These are phyloP conservation scores for Chondrostereum purpureum DNA, from an alignment of 1,284 basidiomycete genomes.

Conservation along the genomic window DNA sequence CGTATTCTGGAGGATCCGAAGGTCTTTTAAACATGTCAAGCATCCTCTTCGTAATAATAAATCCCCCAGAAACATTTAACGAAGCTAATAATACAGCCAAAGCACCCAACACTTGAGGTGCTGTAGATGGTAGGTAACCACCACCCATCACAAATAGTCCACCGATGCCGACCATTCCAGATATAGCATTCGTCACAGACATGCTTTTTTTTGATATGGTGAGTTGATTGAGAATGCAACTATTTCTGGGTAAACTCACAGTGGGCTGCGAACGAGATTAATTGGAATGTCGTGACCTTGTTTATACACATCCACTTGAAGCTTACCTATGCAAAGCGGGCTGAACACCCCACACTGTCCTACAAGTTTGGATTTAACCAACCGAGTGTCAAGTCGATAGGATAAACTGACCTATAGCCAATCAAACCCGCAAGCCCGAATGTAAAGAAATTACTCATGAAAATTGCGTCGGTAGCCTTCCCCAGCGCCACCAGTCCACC, in stretches of 20 bases:
- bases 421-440: slow-evolving; percentile 78
- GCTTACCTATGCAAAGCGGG: slow-evolving; percentile 59
- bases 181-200: slow-evolving; percentile 82
- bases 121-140: slow-evolving; percentile 72
- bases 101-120: slow-evolving; percentile 74
- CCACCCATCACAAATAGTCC: slow-evolving; percentile 87
- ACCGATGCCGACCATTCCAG: slow-evolving; percentile 71
- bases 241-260: too few species aligned
- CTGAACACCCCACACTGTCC: slow-evolving; percentile 82
- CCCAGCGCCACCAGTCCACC: slow-evolving; percentile 65
- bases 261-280: not conserved
- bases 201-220: too few species aligned
- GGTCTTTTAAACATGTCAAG: slow-evolving; percentile 78
- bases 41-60: slow-evolving; percentile 82
- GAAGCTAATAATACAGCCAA: slow-evolving; percentile 76
- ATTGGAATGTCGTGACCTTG: not conserved
- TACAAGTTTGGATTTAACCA: slow-evolving; percentile 17
- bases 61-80: slow-evolving; percentile 80
- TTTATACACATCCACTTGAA: not conserved
- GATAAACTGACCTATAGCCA: slow-evolving; percentile 47
- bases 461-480: slow-evolving; percentile 69
- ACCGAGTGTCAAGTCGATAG: not conserved
- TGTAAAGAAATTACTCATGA: slow-evolving; percentile 83
- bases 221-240: too few species aligned
- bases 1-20: slow-evolving; percentile 80